Evolutionary conservation across 768 basidiomycete species (phyloP), one percentile per base, ranked within the genome.

Genomic region (Pisolithus orientalis): DNA sequence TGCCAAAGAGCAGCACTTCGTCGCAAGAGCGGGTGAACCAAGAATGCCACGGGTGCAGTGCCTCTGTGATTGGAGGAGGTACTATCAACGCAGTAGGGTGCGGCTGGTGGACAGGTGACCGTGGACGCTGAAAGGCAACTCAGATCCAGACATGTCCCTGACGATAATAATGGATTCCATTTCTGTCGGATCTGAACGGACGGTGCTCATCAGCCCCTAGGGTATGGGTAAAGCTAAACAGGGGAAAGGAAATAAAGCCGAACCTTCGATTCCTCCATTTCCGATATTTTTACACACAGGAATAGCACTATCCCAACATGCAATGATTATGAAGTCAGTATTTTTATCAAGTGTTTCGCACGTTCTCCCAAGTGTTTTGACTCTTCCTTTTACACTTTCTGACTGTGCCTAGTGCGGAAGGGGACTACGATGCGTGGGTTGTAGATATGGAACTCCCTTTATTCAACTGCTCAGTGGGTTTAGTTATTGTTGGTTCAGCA

Each of bases 241-340:
- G 47, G 21, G 11, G n/a, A 57, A 57, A 29, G 51, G 13, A 21
- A 53, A 56, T 47, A 65, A 56, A 55, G 55, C 2, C 45, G 58
- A 61, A 55, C 21, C 52, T 14, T 39, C 53, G 11, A 39, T 47
- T 7, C 60, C 59, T 13, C 49, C 58, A 43, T 60, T 68, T 21
- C 59, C 65, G 16, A 72, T 49, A 72, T 68, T 17, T 59, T 74
- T 38, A 65, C 72, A 7, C 73, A 75, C 51, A 72, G 74, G 0
- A 73, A 75, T 59, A 60, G 66, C 47, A 56, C 70, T 2, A 44
- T 75, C 38, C 60, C 75, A 6, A 56, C 7, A 2, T 73, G 74
- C 9, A 72, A 70, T 47, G 70, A 69, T 43, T 74, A 72, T 50
- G 70, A 75, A 63, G 73, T 73, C 61, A 70, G 55, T 68, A 62